Evolutionary conservation across 2,329 filamentous ascomycete species (phyloP).

Genomic region (Trichophaea hybrida): DNA sequence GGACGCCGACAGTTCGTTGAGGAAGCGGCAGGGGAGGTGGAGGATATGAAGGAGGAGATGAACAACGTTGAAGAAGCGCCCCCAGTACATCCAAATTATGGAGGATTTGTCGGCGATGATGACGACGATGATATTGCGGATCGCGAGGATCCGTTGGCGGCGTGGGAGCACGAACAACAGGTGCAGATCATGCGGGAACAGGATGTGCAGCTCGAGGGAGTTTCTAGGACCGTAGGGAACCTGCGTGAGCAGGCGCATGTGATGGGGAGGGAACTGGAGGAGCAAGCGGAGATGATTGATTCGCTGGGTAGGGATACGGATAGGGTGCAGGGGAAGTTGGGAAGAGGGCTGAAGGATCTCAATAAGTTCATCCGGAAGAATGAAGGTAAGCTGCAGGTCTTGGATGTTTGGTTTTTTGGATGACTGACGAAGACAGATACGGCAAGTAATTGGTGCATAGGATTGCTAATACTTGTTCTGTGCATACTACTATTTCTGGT

Average conservation of each 20-base stretch:
- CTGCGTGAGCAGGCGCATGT: slow-evolving; percentile 79
- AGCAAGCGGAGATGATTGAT: slow-evolving; percentile 70
- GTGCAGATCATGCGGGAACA: slow-evolving; percentile 85
- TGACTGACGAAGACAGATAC: slow-evolving; percentile 36
- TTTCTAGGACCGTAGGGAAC: slow-evolving; percentile 86
- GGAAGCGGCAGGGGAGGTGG: slow-evolving; percentile 77
- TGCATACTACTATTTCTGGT: slow-evolving; percentile 75
- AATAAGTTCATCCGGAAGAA: slow-evolving; percentile 73
- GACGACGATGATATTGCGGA: slow-evolving; percentile 48
- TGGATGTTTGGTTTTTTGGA: slow-evolving; percentile 15
- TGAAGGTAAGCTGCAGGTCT: slow-evolving; percentile 52
- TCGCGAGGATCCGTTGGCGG: slow-evolving; percentile 54
- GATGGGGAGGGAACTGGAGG: slow-evolving; percentile 92
- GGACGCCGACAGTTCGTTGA: slow-evolving; percentile 69
- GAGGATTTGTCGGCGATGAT: slow-evolving; percentile 31
- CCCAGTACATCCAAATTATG: slow-evolving; percentile 31
- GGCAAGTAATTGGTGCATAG: slow-evolving; percentile 82
- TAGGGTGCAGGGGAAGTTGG: slow-evolving; percentile 69
- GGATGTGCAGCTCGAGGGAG: slow-evolving; percentile 80
- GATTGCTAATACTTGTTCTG: slow-evolving; percentile 70
- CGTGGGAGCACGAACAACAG: slow-evolving; percentile 85
- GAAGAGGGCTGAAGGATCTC: slow-evolving; percentile 76
- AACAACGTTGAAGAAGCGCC: slow-evolving; percentile 33
- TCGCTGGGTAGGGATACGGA: slow-evolving; percentile 74
- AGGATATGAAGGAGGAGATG: slow-evolving; percentile 77